phyloP scores from a whole-genome alignment of 2,329 filamentous ascomycete genomes.

The Madurella mycetomatis region DNA sequence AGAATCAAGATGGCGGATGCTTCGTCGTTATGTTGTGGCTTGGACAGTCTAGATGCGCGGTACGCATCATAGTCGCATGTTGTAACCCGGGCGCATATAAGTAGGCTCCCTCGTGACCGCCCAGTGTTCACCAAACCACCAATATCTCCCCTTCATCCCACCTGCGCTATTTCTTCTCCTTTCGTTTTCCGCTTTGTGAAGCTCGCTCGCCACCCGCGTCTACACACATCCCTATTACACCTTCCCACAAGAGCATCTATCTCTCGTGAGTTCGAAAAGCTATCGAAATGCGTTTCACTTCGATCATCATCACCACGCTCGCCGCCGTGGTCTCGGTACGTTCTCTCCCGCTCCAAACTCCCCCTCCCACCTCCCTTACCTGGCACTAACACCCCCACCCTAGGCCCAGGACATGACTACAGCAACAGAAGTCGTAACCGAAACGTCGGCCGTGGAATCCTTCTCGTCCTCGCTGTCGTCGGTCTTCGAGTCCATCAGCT shows the following conservation, averaged over 20 bases:
- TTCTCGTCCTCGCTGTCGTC: constrained; percentile 20
- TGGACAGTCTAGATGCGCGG: background rate
- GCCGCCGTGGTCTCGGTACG: constrained; percentile 31
- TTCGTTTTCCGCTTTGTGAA: background rate
- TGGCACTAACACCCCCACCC: constrained; percentile 6
- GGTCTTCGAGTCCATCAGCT: constrained; percentile 22
- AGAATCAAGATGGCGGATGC: background rate
- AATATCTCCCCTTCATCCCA: background rate
- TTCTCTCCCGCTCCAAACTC: background rate
- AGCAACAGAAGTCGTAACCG: background rate
- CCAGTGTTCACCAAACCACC: background rate
- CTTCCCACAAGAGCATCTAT: background rate
- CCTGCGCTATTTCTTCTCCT: background rate
- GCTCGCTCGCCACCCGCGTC: background rate
- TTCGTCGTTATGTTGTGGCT: background rate
- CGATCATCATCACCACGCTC: constrained; percentile 35
- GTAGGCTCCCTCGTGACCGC: background rate
- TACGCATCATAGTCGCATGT: background rate
- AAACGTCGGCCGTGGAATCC: constrained; percentile 4
- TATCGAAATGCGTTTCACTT: constrained; percentile 41
- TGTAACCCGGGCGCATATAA: constrained; percentile 1
- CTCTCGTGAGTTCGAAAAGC: background rate
- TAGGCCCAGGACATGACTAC: constrained; percentile 23
- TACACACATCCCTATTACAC: background rate
- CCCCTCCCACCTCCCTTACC: background rate